Conservation (phyloP, 2,329 filamentous ascomycete genomes). For the Botryotinia globosa region DNA sequence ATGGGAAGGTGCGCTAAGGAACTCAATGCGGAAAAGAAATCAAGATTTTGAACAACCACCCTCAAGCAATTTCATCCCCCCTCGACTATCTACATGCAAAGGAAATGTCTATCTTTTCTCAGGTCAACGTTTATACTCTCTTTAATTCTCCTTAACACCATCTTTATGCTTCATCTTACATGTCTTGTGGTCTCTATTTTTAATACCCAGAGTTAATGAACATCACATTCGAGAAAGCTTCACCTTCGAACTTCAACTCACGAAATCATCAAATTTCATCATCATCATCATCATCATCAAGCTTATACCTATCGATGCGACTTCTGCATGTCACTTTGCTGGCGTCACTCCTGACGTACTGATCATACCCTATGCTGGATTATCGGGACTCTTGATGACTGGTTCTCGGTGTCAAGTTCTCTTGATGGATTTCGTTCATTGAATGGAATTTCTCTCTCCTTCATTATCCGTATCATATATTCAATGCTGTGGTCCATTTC, state of each 20-base stretch:
- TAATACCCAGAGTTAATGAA: neutral
- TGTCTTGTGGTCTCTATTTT: neutral
- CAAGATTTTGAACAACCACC: neutral
- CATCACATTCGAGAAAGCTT: neutral
- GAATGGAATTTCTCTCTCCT: neutral
- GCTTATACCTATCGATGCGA: neutral
- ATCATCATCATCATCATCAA: neutral
- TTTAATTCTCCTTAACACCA: neutral
- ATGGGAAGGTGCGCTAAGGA: constrained; percentile 3
- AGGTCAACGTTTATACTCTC: neutral
- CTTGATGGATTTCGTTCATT: neutral
- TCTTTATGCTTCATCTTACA: neutral
- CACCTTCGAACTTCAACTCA: neutral
- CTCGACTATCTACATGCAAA: neutral
- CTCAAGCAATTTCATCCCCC: neutral
- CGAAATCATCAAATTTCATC: neutral
- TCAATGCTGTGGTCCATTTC: too few species aligned
- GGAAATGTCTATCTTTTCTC: neutral
- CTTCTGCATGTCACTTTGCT: neutral
- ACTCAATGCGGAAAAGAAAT: neutral
- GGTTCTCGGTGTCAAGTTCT: neutral
- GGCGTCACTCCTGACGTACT: neutral
- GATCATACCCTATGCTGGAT: neutral
- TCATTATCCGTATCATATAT: neutral
- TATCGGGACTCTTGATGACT: neutral